Conservation (phyloP, 169 alveolate species). For the Cardiosporidium cionae region DNA sequence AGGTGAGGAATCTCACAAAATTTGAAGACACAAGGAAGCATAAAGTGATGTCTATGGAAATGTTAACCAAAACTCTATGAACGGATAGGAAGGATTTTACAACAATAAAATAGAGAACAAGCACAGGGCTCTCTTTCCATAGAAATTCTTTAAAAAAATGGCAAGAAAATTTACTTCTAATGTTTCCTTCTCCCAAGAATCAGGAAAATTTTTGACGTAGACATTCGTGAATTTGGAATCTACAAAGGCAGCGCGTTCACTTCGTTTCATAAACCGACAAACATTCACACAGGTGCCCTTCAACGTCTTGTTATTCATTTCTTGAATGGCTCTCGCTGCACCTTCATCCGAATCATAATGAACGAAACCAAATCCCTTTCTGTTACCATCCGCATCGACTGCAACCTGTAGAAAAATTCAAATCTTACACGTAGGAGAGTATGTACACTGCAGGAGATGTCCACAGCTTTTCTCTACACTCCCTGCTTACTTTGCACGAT, state of each 20-base stretch:
- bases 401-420: constrained; percentile 34
- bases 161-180: too few species aligned
- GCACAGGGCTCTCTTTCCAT: too few species aligned
- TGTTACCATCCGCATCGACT: constrained; percentile 30
- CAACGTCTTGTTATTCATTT: constrained; percentile 79
- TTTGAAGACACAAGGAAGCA: too few species aligned
- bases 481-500: constrained; percentile 83
- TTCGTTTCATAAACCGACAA: constrained; percentile 74
- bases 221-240: constrained; percentile 62
- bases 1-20: too few species aligned
- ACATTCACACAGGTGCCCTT: constrained; percentile 81
- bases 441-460: not conserved
- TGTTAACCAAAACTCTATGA: too few species aligned
- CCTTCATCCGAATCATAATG: constrained; percentile 83
- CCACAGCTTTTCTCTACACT: not conserved
- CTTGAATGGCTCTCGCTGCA: constrained; percentile 83
- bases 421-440: not conserved
- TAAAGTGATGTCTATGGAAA: too few species aligned
- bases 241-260: constrained; percentile 46
- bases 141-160: too few species aligned
- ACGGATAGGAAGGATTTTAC: too few species aligned
- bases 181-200: constrained; percentile 55
- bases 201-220: constrained; percentile 85
- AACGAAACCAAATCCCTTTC: constrained; percentile 92
- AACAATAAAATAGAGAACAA: too few species aligned